Evolutionary conservation across 371 early-diverging fungal genomes (phyloP).

Genomic region (Rhizopus microsporus): DNA sequence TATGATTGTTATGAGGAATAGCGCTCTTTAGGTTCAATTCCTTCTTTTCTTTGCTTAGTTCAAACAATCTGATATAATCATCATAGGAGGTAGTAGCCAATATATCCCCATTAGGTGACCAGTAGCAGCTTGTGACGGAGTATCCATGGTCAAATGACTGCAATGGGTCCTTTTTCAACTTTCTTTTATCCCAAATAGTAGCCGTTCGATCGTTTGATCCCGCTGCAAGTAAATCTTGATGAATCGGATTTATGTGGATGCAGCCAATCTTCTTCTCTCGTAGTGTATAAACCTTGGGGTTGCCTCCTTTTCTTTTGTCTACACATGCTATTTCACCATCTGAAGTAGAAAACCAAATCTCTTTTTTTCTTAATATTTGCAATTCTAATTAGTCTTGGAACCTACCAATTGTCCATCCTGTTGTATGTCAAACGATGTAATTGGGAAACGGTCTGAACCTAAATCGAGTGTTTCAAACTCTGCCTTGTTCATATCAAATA

Average conservation of each 20-base stretch:
- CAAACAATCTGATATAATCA: slow-evolving; percentile 54
- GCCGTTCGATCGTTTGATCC: slow-evolving; percentile 69
- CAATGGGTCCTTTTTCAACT: slow-evolving; percentile 44
- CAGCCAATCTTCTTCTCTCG: slow-evolving; percentile 73
- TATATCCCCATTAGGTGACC: slow-evolving; percentile 66
- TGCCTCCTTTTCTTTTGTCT: slow-evolving; percentile 48
- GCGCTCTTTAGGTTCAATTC: slow-evolving; percentile 37
- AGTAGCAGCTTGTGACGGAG: slow-evolving; percentile 70
- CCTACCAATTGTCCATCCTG: slow-evolving; percentile 45
- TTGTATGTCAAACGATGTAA: slow-evolving; percentile 50
- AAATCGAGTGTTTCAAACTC: slow-evolving; percentile 50
- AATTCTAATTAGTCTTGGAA: neutral
- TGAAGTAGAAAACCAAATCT: slow-evolving; percentile 63
- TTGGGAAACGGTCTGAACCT: slow-evolving; percentile 24
- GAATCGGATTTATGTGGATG: slow-evolving; percentile 66
- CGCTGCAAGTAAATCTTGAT: slow-evolving; percentile 61
- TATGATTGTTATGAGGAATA: slow-evolving; percentile 68
- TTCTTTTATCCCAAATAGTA: slow-evolving; percentile 77
- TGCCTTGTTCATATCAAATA: slow-evolving; percentile 62
- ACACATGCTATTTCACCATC: slow-evolving; percentile 58
- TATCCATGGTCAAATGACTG: slow-evolving; percentile 53
- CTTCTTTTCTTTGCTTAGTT: slow-evolving; percentile 35
- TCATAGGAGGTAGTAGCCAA: slow-evolving; percentile 53
- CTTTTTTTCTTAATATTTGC: neutral
- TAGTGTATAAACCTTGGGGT: slow-evolving; percentile 16